A percentile compares a stretch with the other conserved stretches of the same genome.
Conservation (phyloP, 345 rosid genomes). For the Camelina sativa region DNA sequence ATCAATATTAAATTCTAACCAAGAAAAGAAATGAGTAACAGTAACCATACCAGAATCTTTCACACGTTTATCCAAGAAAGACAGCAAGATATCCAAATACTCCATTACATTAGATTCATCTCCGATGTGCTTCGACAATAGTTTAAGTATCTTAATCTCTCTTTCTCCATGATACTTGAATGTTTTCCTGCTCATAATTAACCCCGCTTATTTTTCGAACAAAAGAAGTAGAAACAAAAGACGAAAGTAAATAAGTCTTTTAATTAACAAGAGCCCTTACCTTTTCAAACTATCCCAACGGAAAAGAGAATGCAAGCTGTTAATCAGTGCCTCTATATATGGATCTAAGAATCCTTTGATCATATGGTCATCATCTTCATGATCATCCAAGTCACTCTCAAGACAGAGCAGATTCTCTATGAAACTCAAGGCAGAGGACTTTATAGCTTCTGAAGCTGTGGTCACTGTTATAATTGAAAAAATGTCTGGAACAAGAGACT, state of each 20-base stretch:
- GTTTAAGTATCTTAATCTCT: constrained; percentile 61
- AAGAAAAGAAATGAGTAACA: constrained; percentile 9
- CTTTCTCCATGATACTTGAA: constrained; percentile 60
- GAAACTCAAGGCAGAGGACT: constrained; percentile 62
- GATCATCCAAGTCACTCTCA: constrained; percentile 52
- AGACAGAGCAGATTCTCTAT: constrained; percentile 72
- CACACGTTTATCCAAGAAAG: constrained; percentile 53
- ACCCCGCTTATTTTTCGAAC: neutral
- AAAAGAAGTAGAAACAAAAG: neutral
- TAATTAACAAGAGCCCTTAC: constrained; percentile 45
- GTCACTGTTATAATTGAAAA: constrained; percentile 65
- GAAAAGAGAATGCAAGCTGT: constrained; percentile 66
- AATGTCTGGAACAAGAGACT: constrained; percentile 65
- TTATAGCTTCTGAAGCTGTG: constrained; percentile 73
- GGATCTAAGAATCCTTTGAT: constrained; percentile 52
- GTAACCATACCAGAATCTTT: constrained; percentile 60
- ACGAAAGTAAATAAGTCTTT: neutral
- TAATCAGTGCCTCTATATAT: constrained; percentile 59
- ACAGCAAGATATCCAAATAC: constrained; percentile 68
- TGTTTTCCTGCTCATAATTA: constrained; percentile 56
- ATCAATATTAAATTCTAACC: neutral
- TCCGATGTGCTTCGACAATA: constrained; percentile 57
- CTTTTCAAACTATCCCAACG: constrained; percentile 57
- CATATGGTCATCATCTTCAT: constrained; percentile 45
- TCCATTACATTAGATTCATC: constrained; percentile 53